Evolutionary conservation across 805 yeast species (phyloP).

Genomic region (Starmerella stigmatis): DNA sequence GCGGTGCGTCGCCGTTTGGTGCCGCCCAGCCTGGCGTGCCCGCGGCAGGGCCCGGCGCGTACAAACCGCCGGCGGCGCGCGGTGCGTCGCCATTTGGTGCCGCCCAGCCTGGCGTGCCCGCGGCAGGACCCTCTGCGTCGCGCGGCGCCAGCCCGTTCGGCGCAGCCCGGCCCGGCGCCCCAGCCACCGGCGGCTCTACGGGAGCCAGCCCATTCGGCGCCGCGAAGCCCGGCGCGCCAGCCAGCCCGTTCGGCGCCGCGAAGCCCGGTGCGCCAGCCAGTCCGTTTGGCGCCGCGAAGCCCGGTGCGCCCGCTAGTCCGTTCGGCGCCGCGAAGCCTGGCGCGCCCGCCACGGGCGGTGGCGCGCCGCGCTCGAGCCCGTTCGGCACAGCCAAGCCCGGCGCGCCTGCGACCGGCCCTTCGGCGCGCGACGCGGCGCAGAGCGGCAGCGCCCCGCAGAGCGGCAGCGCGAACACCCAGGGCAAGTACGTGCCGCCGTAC

Average conservation of each 20-base stretch:
- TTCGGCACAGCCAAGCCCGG: slow-evolving; percentile 6
- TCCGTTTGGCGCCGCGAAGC: background rate
- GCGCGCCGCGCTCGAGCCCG: background rate
- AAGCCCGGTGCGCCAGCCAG: slow-evolving; percentile 2
- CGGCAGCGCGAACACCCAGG: background rate
- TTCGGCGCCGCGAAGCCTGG: slow-evolving; percentile 13
- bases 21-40: background rate
- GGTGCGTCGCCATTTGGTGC: background rate
- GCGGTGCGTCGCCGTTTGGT: slow-evolving; percentile 6
- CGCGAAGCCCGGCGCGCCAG: background rate
- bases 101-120: background rate
- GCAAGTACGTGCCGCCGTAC: slow-evolving; percentile 7
- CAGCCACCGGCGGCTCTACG: background rate
- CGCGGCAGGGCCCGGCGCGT: background rate
- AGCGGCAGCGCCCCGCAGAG: background rate
- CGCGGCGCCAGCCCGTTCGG: slow-evolving; percentile 15
- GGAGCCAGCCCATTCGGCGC: slow-evolving; percentile 1
- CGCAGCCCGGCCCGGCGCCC: slow-evolving; percentile 14
- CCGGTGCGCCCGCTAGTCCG: background rate
- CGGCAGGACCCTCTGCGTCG: too few species aligned
- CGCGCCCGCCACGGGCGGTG: slow-evolving; percentile 12
- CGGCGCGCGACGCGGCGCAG: background rate
- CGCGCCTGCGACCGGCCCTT: slow-evolving; percentile 7
- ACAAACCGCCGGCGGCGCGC: too few species aligned
- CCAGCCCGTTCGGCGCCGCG: slow-evolving; percentile 3